Conservation (phyloP, 2,329 filamentous ascomycete species). For the Cordyceps cicadae region DNA sequence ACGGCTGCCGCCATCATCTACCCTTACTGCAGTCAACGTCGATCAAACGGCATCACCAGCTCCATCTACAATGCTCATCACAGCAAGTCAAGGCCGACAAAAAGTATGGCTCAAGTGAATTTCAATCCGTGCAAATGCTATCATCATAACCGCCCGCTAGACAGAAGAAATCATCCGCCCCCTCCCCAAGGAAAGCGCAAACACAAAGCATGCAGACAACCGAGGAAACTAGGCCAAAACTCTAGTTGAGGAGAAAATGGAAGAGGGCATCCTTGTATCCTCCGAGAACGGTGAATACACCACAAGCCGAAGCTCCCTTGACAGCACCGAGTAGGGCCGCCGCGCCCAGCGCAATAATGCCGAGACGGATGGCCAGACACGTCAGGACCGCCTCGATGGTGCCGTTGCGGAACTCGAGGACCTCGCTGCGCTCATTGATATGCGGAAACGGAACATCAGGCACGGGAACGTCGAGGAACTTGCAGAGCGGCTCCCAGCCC, state of each 20-base stretch:
- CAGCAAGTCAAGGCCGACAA: not conserved
- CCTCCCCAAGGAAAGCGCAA: not conserved
- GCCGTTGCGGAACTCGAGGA: slow-evolving; percentile 10
- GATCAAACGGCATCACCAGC: not conserved
- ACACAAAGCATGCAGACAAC: not conserved
- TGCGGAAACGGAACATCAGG: slow-evolving; percentile 28
- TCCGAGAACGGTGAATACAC: not conserved
- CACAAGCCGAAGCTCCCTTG: slow-evolving; percentile 1
- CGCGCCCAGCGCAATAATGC: slow-evolving; percentile 3
- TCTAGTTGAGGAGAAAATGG: not conserved
- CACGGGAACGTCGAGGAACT: slow-evolving; percentile 25
- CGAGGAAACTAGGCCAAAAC: not conserved
- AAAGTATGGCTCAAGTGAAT: not conserved
- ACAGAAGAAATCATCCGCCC: not conserved
- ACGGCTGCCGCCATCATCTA: too few relatives aligned
- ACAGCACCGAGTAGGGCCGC: not conserved
- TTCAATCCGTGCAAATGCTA: slow-evolving; percentile 3
- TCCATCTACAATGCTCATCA: not conserved
- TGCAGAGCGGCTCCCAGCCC: slow-evolving; percentile 28
- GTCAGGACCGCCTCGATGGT: slow-evolving; percentile 6
- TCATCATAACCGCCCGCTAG: slow-evolving; percentile 3
- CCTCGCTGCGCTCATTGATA: slow-evolving; percentile 19
- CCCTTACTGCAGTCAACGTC: not conserved
- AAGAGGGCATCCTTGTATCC: slow-evolving; percentile 1
- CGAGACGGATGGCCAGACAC: slow-evolving; percentile 1